Percentiles rank a stretch among this genome's conserved stretches.
phyloP scores from a whole-genome alignment of 225 moss, liverwort and hornwort species.

The Pseudoscleropodium purum region DNA sequence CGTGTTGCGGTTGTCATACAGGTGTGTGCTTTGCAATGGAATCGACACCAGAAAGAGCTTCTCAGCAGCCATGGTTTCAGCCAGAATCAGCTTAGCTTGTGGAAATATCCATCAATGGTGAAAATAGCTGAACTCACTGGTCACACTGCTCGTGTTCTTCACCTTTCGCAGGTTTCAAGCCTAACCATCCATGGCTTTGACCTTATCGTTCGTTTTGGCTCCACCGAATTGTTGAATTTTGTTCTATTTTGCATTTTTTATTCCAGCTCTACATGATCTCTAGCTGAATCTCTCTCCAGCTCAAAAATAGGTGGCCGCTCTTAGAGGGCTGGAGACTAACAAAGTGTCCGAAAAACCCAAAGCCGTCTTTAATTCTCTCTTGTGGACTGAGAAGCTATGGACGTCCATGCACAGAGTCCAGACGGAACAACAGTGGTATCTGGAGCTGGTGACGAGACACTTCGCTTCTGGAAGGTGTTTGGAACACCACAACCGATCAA shows the following conservation, averaged over 20 bases:
- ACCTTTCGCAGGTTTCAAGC: slow-evolving; percentile 67
- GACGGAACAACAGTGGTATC: slow-evolving; percentile 82
- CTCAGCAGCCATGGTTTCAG: slow-evolving; percentile 92
- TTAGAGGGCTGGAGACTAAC: not conserved
- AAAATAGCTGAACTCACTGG: slow-evolving; percentile 83
- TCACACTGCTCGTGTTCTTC: slow-evolving; percentile 85
- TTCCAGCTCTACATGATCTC: not conserved
- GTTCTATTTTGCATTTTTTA: not conserved
- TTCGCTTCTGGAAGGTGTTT: slow-evolving; percentile 92
- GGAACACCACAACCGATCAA: slow-evolving; percentile 28
- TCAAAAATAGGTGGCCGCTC: not conserved
- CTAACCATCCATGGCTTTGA: not conserved
- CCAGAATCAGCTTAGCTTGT: slow-evolving; percentile 79
- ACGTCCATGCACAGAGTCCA: slow-evolving; percentile 40
- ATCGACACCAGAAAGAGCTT: slow-evolving; percentile 79
- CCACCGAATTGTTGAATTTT: not conserved
- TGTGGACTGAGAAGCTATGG: not conserved
- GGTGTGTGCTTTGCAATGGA: slow-evolving; percentile 97
- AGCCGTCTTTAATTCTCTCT: not conserved
- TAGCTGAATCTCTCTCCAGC: not conserved
- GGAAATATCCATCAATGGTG: slow-evolving; percentile 91
- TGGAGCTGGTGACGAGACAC: slow-evolving; percentile 86
- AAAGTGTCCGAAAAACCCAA: too few species aligned
- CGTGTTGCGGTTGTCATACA: slow-evolving; percentile 3
- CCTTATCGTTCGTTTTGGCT: not conserved